Evolutionary conservation across 371 early-diverging fungal genomes (phyloP), one percentile per base, ranked within the genome.

Genomic region (Mucor irregularis): DNA sequence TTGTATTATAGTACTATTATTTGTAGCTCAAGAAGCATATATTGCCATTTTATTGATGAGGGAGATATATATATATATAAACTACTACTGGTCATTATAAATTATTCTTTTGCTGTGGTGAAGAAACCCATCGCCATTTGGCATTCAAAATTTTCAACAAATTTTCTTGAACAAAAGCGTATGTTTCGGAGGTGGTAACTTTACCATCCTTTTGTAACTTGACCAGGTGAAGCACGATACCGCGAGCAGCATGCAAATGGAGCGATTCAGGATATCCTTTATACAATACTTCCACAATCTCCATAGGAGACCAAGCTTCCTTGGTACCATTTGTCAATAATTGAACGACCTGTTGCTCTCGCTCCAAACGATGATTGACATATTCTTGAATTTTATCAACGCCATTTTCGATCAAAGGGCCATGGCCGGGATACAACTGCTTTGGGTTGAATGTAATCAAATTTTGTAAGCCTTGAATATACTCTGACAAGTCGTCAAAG

Each of bases 391-490:
- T 76, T 9, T 74, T 78, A 0, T 53, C 51, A 4, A 61, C 59
- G 2, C 89, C 90, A 38, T 89, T 68, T 53, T 83, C 78, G 22
- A 96, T 69, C 2, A 87, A 76, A 7, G 91, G 90, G 0, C 96
- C 96, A 65, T 96, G 96, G 1, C 85, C 89, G 4, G 89, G 88
- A 68, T 88, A 82, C 7, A 89, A 61, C 3, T 59, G 34, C 1
- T 52, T 49, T 0, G 82, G 81, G 1, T 59, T 39, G 1, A 76
- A 13, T 0, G 40, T 62, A 30, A 79, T 49, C 17, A 92, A 58
- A 5, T 66, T 57, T 11, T 69, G 42, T 11, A 96, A 66, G 1
- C 90, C 87, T 3, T 66, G 46, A 53, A 96, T 73, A 59, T 92
- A 92, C 5, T 68, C 71, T 4, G 62, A 57, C 25, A 96, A 72